Percentiles rank a stretch among this genome's conserved stretches.
phyloP scores from a whole-genome alignment of 2,329 filamentous ascomycete genomes.

The Polytolypa hystricis region DNA sequence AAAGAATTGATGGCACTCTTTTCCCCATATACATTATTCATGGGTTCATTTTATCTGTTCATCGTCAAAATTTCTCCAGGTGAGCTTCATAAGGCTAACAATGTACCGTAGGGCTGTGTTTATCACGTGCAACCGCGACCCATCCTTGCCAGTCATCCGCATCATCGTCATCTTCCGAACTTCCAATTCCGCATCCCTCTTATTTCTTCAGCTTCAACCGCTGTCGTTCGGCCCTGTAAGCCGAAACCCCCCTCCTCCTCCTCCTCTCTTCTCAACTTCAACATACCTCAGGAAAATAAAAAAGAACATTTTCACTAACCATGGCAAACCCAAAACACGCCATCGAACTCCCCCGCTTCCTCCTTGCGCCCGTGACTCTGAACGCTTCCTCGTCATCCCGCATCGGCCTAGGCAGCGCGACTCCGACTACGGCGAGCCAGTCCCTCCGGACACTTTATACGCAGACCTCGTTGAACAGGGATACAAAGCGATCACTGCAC shows the following conservation, averaged over 20 bases:
- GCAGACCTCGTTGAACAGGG: constrained; percentile 6
- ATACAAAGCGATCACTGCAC: not conserved
- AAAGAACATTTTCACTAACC: constrained; percentile 1
- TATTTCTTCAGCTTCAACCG: not conserved
- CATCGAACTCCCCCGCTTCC: constrained; percentile 32
- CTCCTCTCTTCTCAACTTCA: too few species aligned
- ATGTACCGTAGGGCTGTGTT: too few species aligned
- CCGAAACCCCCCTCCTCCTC: too few species aligned
- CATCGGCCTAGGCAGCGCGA: constrained; percentile 19
- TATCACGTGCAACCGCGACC: too few species aligned
- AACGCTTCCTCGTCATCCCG: constrained; percentile 25
- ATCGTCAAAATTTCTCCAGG: too few species aligned
- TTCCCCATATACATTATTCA: too few species aligned
- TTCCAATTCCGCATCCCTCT: not conserved
- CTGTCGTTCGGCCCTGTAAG: too few species aligned
- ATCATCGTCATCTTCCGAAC: not conserved
- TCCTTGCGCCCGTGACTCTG: constrained; percentile 33
- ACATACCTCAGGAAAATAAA: too few species aligned
- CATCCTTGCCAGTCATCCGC: not conserved
- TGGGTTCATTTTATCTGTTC: too few species aligned
- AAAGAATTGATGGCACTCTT: too few species aligned
- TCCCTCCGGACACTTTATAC: constrained; percentile 16
- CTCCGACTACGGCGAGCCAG: constrained; percentile 16
- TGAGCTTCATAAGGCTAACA: too few species aligned
- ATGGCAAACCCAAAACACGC: constrained; percentile 34